Evolutionary conservation across 352 stramenopile species (phyloP).

Genomic region (Pythium dissotocum): DNA sequence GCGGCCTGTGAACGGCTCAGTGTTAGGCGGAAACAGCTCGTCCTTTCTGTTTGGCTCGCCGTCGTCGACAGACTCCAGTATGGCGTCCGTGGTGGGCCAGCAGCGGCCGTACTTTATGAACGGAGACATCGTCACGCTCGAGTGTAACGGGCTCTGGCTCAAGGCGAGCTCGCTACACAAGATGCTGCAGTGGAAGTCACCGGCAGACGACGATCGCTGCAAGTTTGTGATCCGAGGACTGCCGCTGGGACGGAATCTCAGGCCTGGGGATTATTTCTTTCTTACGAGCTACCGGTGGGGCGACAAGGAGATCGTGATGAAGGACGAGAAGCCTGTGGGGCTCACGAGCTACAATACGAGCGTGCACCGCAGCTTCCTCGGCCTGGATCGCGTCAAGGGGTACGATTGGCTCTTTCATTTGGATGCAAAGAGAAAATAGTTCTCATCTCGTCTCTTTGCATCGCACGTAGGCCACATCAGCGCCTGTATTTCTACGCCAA

Average conservation of each 20-base stretch:
- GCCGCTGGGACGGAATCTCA: conserved; percentile 67
- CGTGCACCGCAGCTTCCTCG: conserved; percentile 81
- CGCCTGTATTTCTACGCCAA: conserved; percentile 83
- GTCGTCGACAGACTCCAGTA: background rate
- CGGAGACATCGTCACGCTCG: conserved; percentile 84
- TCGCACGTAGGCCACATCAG: conserved; percentile 43
- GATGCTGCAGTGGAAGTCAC: conserved; percentile 86
- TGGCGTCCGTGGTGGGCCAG: background rate
- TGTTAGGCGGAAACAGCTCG: conserved; percentile 4
- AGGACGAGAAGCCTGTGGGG: conserved; percentile 71
- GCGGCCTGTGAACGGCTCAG: conserved; percentile 31
- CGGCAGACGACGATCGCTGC: conserved; percentile 80
- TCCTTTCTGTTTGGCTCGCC: conserved; percentile 1
- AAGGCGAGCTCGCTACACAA: conserved; percentile 72
- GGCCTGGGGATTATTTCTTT: conserved; percentile 86
- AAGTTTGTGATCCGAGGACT: conserved; percentile 87
- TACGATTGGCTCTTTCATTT: conserved; percentile 20
- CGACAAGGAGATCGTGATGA: conserved; percentile 85
- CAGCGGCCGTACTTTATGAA: conserved; percentile 79
- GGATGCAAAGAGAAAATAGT: conserved; percentile 1
- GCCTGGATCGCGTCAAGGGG: conserved; percentile 78
- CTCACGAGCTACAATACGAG: conserved; percentile 86
- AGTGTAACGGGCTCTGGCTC: conserved; percentile 88
- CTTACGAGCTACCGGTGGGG: conserved; percentile 86
- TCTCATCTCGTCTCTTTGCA: background rate